Percentiles rank a stretch among this genome's conserved stretches.
These are phyloP conservation scores for Linum lewisii DNA, from an alignment of 345 rosid species.

Conservation along the genomic window DNA sequence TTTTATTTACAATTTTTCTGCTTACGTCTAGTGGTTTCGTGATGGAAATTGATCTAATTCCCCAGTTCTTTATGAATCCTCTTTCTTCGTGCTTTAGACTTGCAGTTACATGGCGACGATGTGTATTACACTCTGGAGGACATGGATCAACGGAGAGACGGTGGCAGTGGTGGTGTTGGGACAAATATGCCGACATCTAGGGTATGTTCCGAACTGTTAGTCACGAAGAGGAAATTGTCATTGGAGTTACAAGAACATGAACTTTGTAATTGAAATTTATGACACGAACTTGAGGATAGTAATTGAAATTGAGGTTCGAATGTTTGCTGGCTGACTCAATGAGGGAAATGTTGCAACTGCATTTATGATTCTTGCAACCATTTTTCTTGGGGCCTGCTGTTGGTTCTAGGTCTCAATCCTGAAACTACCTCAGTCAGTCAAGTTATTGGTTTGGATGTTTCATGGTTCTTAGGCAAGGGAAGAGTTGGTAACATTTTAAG, in stretches of 20 bases:
- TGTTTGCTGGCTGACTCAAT: background rate
- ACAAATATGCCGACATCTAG: conserved; percentile 29
- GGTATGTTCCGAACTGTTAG: conserved; percentile 25
- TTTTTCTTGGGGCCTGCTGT: background rate
- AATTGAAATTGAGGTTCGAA: background rate
- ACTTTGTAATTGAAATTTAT: background rate
- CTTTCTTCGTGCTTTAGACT: conserved; percentile 32
- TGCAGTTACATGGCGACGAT: conserved; percentile 82
- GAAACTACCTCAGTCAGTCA: background rate
- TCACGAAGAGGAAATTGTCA: no score
- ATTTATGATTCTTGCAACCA: background rate
- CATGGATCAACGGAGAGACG: conserved; percentile 39
- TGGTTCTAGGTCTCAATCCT: background rate
- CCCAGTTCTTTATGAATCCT: background rate
- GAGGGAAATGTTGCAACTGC: background rate
- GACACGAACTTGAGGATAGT: background rate
- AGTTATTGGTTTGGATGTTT: background rate
- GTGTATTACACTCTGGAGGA: conserved; percentile 73
- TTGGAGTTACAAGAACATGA: background rate
- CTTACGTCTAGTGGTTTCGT: background rate
- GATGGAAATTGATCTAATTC: background rate
- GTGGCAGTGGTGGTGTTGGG: conserved; percentile 20
- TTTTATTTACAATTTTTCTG: background rate
- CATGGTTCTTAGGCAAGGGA: background rate
- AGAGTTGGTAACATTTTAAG: background rate